Base-by-base conservation (phyloP, 2,329 filamentous ascomycete genomes). In the Diaporthe capsici region DNA sequence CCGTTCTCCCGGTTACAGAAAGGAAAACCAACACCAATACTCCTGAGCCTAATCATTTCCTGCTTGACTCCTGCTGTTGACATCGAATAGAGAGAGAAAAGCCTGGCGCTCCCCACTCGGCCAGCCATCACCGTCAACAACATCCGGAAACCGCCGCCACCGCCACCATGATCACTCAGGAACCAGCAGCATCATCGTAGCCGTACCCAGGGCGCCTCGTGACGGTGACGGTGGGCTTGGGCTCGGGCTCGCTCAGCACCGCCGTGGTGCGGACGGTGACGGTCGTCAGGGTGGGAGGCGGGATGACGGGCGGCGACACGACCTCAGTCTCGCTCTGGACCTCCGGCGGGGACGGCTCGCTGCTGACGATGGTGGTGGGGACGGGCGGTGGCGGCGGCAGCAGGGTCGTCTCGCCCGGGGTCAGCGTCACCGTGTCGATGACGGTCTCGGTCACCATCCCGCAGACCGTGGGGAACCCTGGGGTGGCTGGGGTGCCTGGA, bases 351-450 rank as follows among this genome's bases (percentile, higher is more conserved):
- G 37, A 5, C 28, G 31, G 55, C 7, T 34, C 17, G 31, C 31
- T 37, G 55, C 17, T 39, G 57, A 34, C 5, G 55, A 17, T 37
- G 28, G n/a, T 58, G 28, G 31, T 22, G 4, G 31, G 1, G 31
- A 10, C 13, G 31, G 55, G 42, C 0, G 55, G 42, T 0, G 55
- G 55, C 8, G 17, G 55, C 9, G 28, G 55, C 4, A 28, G 7
- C 31, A 22, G 28, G 28, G 17, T 34, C 55, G 55, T 34, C 28
- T 31, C 53, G 53, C 53, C 51, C 12, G 51, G n/a, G 8, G 65
- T 70, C 15, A 70, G 49, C 4, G 65, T 70, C 1, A 70, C 49
- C n/a, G 65, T 70, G 49, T 70, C 65, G 65, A 70, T 15, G 49
- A 70, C n/a, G 7, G 65, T 70, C 65, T 70, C 65, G 15, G 65